Base-by-base conservation (phyloP, 345 rosid species). In the Cardamine occulta region DNA sequence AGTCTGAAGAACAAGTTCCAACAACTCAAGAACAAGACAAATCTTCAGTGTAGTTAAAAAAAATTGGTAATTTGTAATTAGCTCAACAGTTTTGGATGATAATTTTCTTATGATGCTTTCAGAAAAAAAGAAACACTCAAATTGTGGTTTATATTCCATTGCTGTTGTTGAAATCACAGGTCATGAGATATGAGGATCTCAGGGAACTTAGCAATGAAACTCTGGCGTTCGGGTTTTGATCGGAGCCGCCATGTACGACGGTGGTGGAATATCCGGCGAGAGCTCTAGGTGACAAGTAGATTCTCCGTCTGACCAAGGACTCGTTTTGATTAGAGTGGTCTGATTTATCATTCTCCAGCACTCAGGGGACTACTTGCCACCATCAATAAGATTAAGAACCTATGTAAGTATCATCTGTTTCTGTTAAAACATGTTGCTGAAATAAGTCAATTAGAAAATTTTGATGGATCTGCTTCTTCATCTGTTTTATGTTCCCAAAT, bases 301-400 rank as follows among this genome's bases (percentile, higher is more conserved):
- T 29, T 24, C 2, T 4, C 56, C 56, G 57, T 11, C 14, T 52
- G 95, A 91, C 40, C 35, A 32, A 6, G 35, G 35, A 32, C 35
- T 32, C 35, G 35, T 1, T 10, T 18, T 45, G 6, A 17, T 18
- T 11, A 49, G 29, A 13, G 70, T 31, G 44, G 29, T 51, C 11
- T 56, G 55, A 18, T 42, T 51, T n/a, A 45, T 34, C 45, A 65
- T 31, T 10, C 32, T 35, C 37, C 37, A 4, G 59, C 34, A 24
- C 17, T 34, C 9, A 32, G 35, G 35, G 35, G 35, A 7, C 37
- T 11, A 12, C 10, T 26, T 48, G 44, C 7, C 32, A 31, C 44
- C 57, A 37, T 24, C 65, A 70, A 21, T 31, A 19, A 58, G 56
- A 6, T 31, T 31, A 31, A 31, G 28, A 28, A 28, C 31, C 31